Base-by-base conservation (phyloP, 139 green algal genomes). In the Chlorella vulgaris region DNA sequence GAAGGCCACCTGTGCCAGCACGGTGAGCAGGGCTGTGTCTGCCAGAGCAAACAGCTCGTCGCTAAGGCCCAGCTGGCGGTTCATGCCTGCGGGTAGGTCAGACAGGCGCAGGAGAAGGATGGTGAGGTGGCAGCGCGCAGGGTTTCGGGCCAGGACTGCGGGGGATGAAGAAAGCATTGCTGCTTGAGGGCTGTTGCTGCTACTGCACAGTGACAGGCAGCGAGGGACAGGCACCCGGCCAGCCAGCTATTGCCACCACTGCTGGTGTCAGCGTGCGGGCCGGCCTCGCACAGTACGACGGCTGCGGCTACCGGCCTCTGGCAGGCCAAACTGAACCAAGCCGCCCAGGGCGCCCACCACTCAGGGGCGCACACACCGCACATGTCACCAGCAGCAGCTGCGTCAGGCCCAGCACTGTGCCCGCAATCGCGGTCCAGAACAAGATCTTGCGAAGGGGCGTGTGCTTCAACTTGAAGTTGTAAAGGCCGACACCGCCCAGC, bases 31-130 rank as follows among this genome's bases (percentile, higher is more conserved):
- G 10, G 97, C 88, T 6, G 84, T 92, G 90, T 99, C 97, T 0
- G 91, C 94, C 84, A 99, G 85, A 39, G 96, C 92, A 84, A 99
- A 99, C 18, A 94, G 69, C 83, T 98, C 78, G 86, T 99, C 89
- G 50, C 70, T 91, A 4, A 99, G 86, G 2, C 91, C 87, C 66
- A 91, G 76, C 36, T 80, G 10, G 15, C 69, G 73, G 86, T 96
- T 96, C 43, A 84, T 13, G 7, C 92, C 86, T 61, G 80, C 35
- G n/a, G n/a, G 3, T 6, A 0, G 8, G 15, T 1, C 67, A 28
- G 26, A 36, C 7, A 43, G 53, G 35, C n/a, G 55, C 22, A 65
- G 55, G 15, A 31, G 55, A n/a, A n/a, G 10, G 47, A 15, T 10
- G 47, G 13, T 15, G 13, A 65, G n/a, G 10, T 8, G 24, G 8